Evolutionary conservation across 2,329 filamentous ascomycete species (phyloP).

Genomic region (Monosporascus sp.): DNA sequence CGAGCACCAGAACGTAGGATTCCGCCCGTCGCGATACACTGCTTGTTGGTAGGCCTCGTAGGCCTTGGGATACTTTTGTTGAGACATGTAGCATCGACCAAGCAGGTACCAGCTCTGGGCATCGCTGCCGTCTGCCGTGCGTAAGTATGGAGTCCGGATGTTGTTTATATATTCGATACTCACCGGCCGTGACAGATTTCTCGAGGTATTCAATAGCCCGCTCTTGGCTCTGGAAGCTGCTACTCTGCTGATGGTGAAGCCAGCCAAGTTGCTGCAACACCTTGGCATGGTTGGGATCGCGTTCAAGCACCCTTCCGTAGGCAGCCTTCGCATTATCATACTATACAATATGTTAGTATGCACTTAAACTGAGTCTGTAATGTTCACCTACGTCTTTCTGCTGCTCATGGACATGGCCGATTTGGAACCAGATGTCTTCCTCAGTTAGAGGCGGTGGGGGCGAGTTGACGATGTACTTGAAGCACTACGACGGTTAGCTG

Average conservation of each 20-base stretch:
- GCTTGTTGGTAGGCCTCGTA: constrained; percentile 99
- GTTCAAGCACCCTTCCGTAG: constrained; percentile 88
- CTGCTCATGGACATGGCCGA: constrained; percentile 96
- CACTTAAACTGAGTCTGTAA: constrained; percentile 10
- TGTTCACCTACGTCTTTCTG: constrained; percentile 82
- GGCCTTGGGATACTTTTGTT: constrained; percentile 97
- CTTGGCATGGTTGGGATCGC: constrained; percentile 94
- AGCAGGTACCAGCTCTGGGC: constrained; percentile 98
- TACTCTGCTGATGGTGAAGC: constrained; percentile 95
- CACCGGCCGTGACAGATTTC: constrained; percentile 90
- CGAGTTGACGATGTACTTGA: constrained; percentile 94
- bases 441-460: constrained; percentile 89
- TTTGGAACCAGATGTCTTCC: constrained; percentile 99
- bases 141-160: constrained; percentile 21
- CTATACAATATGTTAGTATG: constrained; percentile 43
- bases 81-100: constrained; percentile 97
- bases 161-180: constrained; percentile 28
- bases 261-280: constrained; percentile 96
- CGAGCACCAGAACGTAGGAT: constrained; percentile 99
- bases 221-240: constrained; percentile 85
- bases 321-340: constrained; percentile 90
- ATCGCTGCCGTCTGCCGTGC: constrained; percentile 72
- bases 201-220: constrained; percentile 95
- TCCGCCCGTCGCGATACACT: constrained; percentile 94
- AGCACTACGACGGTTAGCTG: constrained; percentile 61